Conservation (phyloP, 1,284 basidiomycete genomes). For the Singerocomus inundabilis region DNA sequence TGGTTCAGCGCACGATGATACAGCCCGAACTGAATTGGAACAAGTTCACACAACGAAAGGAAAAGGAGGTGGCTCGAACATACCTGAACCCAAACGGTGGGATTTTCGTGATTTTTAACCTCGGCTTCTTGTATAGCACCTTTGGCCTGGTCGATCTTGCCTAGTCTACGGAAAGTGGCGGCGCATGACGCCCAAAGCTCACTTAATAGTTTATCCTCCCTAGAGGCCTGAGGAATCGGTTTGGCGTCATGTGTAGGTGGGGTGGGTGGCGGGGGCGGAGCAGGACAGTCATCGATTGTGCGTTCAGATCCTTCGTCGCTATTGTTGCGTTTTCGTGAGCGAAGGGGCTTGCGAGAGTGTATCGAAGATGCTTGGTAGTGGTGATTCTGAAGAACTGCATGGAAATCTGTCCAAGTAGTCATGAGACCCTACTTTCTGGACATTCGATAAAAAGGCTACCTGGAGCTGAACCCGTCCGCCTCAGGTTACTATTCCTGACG, state of each 20-base stretch:
- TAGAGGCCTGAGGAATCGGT: slow-evolving; percentile 47
- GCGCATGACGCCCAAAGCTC: slow-evolving; percentile 93
- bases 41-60: neutral
- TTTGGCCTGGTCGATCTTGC: slow-evolving; percentile 86
- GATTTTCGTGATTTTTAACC: slow-evolving; percentile 80
- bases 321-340: slow-evolving; percentile 45
- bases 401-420: slow-evolving; percentile 49
- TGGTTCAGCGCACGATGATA: slow-evolving; percentile 65
- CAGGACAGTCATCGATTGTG: slow-evolving; percentile 38
- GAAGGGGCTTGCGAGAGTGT: slow-evolving; percentile 67
- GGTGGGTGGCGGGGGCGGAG: slow-evolving; percentile 41
- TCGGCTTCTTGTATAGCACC: slow-evolving; percentile 97
- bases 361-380: slow-evolving; percentile 85
- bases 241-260: slow-evolving; percentile 31
- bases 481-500: slow-evolving; percentile 50
- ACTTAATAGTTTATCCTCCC: slow-evolving; percentile 73
- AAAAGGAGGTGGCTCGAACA: slow-evolving; percentile 19
- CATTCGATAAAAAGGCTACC: slow-evolving; percentile 39
- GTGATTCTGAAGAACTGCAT: slow-evolving; percentile 56
- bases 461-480: slow-evolving; percentile 62
- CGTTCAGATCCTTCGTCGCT: slow-evolving; percentile 34
- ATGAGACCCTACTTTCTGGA: neutral
- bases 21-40: slow-evolving; percentile 62
- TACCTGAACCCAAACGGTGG: slow-evolving; percentile 94
- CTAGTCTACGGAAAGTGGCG: slow-evolving; percentile 87